phyloP scores from a whole-genome alignment of 768 basidiomycete species.

The Panaeolus cyanescens region DNA sequence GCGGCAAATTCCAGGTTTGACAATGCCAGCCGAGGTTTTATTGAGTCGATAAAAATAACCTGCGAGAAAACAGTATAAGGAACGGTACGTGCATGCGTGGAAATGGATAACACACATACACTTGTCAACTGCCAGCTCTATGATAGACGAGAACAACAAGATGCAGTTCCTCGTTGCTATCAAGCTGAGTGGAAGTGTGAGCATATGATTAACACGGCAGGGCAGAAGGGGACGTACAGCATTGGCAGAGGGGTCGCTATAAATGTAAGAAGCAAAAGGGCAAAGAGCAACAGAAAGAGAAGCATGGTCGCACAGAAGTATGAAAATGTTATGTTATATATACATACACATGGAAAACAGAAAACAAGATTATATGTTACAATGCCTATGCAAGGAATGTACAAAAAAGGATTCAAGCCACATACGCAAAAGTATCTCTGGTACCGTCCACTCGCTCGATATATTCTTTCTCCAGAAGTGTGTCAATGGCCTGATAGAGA shows the following conservation, averaged over 20 bases:
- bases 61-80: not conserved
- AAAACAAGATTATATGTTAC: slow-evolving; percentile 1
- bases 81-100: not conserved
- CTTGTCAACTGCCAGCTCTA: not conserved
- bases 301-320: not conserved
- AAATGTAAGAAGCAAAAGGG: not conserved
- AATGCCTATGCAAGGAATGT: slow-evolving; percentile 4
- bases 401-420: slow-evolving; percentile 48
- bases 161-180: not conserved
- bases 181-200: not conserved
- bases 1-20: not conserved
- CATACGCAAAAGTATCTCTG: slow-evolving; percentile 85
- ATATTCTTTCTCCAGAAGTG: slow-evolving; percentile 95
- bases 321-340: slow-evolving; percentile 1
- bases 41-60: not conserved
- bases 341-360: not conserved
- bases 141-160: not conserved
- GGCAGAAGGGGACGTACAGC: not conserved
- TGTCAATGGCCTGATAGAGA: slow-evolving; percentile 78
- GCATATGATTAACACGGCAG: not conserved
- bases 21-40: not conserved
- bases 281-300: not conserved
- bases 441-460: slow-evolving; percentile 92
- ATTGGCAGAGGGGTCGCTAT: not conserved
- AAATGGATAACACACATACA: not conserved